Conservation (phyloP, 352 stramenopile genomes). For the Pythium brachiatum region DNA sequence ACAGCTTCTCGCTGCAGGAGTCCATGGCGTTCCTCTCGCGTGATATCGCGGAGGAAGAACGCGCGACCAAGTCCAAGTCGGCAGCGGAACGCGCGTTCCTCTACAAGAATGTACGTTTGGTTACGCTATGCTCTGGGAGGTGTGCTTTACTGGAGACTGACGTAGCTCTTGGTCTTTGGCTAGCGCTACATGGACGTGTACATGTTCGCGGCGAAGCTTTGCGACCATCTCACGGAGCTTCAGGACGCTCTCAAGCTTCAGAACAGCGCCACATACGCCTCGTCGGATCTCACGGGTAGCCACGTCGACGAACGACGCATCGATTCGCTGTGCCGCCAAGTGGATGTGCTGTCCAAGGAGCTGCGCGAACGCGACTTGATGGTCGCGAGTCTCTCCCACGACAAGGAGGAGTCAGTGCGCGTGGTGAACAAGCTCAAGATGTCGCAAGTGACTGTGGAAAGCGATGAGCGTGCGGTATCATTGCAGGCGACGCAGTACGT, state of each 20-base stretch:
- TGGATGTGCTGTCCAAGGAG: slow-evolving; percentile 53
- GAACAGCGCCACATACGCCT: slow-evolving; percentile 4
- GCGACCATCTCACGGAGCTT: slow-evolving; percentile 43
- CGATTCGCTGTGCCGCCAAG: slow-evolving; percentile 56
- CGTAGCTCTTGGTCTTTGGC: not conserved
- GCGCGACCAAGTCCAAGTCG: slow-evolving; percentile 50
- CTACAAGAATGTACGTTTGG: slow-evolving; percentile 64
- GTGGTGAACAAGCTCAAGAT: slow-evolving; percentile 47
- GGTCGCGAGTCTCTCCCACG: slow-evolving; percentile 55
- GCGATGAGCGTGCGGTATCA: slow-evolving; percentile 3
- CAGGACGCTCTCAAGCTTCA: slow-evolving; percentile 26
- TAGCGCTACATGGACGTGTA: slow-evolving; percentile 75
- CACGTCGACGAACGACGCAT: slow-evolving; percentile 43
- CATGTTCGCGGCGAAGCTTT: slow-evolving; percentile 46
- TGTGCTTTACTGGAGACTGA: not conserved
- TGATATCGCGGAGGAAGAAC: slow-evolving; percentile 60
- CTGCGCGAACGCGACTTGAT: slow-evolving; percentile 50
- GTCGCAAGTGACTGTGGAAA: slow-evolving; percentile 19
- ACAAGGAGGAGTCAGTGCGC: slow-evolving; percentile 41
- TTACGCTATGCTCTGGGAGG: too few relatives aligned
- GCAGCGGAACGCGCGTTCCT: slow-evolving; percentile 58
- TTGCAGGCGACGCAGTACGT: slow-evolving; percentile 14
- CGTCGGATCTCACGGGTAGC: slow-evolving; percentile 31
- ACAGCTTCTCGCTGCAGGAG: slow-evolving; percentile 31
- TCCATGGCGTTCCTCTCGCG: slow-evolving; percentile 62